Conservation (phyloP, 768 basidiomycete species). For the Heimioporus sp. region DNA sequence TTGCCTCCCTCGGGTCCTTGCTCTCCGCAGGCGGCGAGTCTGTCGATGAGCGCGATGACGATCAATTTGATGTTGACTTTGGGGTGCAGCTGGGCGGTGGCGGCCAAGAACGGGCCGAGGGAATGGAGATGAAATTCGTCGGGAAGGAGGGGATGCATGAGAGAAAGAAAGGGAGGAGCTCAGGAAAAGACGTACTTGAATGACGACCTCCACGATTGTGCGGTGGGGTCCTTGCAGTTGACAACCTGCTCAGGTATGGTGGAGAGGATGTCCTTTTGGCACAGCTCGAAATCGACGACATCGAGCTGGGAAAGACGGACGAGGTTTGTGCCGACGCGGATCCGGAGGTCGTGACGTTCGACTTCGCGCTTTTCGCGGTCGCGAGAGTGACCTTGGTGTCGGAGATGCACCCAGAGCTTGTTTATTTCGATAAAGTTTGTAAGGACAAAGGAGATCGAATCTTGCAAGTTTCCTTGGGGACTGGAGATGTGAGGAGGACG, state of each 20-base stretch:
- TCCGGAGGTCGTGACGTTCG: slow-evolving; percentile 92
- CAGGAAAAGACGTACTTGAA: slow-evolving; percentile 65
- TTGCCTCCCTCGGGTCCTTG: slow-evolving; percentile 93
- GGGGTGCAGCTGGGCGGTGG: slow-evolving; percentile 94
- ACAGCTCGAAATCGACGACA: slow-evolving; percentile 93
- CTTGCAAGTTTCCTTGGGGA: slow-evolving; percentile 85
- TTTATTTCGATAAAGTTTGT: slow-evolving; percentile 99
- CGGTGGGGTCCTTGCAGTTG: slow-evolving; percentile 97
- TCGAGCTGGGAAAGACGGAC: slow-evolving; percentile 94
- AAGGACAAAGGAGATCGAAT: slow-evolving; percentile 93
- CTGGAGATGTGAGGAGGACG: slow-evolving; percentile 36
- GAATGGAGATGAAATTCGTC: slow-evolving; percentile 98
- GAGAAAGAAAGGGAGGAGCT: neutral
- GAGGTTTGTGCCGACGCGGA: slow-evolving; percentile 96
- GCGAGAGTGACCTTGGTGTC: slow-evolving; percentile 95
- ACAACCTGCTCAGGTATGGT: slow-evolving; percentile 96
- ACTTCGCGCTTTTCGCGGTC: slow-evolving; percentile 97
- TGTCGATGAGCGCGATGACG: slow-evolving; percentile 95
- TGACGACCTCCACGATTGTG: slow-evolving; percentile 99
- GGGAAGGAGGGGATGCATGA: slow-evolving; percentile 58
- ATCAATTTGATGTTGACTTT: slow-evolving; percentile 99
- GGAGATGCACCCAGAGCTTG: slow-evolving; percentile 98
- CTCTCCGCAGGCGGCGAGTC: slow-evolving; percentile 95
- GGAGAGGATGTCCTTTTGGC: slow-evolving; percentile 81
- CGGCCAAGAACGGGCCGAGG: slow-evolving; percentile 93